phyloP scores from a whole-genome alignment of 2,329 filamentous ascomycete species.

The Xylariales sp. region DNA sequence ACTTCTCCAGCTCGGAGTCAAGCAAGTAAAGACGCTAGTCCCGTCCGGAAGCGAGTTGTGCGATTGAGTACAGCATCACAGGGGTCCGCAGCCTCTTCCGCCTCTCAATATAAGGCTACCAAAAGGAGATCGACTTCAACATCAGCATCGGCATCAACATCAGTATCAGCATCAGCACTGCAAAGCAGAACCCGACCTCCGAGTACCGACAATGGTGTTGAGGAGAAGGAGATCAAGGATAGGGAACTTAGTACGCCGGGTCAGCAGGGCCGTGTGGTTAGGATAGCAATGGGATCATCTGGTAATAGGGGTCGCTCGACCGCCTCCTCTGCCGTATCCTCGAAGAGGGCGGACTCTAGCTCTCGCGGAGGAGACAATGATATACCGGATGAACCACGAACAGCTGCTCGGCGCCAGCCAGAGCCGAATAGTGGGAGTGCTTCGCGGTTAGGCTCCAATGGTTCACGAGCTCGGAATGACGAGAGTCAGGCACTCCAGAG shows the following conservation, averaged over 20 bases:
- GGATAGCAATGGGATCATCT: conserved; percentile 65
- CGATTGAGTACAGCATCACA: conserved; percentile 64
- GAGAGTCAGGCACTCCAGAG: conserved; percentile 76
- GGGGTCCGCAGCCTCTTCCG: conserved; percentile 38
- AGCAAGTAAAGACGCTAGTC: conserved; percentile 60
- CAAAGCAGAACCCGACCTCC: conserved; percentile 53
- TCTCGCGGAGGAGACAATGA: conserved; percentile 56
- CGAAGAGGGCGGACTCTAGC: conserved; percentile 49
- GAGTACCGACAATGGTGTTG: conserved; percentile 56
- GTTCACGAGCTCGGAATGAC: conserved; percentile 63
- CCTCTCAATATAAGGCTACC: conserved; percentile 49
- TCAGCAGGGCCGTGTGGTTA: conserved; percentile 64
- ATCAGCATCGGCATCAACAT: conserved; percentile 47
- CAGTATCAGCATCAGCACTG: conserved; percentile 51
- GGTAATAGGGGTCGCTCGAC: conserved; percentile 55
- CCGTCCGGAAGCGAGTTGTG: conserved; percentile 67
- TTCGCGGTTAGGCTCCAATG: conserved; percentile 63
- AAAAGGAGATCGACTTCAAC: conserved; percentile 62
- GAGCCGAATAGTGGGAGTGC: conserved; percentile 63
- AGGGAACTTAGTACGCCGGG: conserved; percentile 66
- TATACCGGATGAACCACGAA: conserved; percentile 61
- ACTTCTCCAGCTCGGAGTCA: conserved; percentile 59
- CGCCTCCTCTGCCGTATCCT: conserved; percentile 52
- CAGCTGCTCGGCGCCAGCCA: conserved; percentile 60
- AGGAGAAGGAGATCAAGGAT: conserved; percentile 54